Percentiles rank a stretch among this genome's conserved stretches.
Conservation (phyloP, 495 filamentous ascomycete species). For the Xylaria curta region DNA sequence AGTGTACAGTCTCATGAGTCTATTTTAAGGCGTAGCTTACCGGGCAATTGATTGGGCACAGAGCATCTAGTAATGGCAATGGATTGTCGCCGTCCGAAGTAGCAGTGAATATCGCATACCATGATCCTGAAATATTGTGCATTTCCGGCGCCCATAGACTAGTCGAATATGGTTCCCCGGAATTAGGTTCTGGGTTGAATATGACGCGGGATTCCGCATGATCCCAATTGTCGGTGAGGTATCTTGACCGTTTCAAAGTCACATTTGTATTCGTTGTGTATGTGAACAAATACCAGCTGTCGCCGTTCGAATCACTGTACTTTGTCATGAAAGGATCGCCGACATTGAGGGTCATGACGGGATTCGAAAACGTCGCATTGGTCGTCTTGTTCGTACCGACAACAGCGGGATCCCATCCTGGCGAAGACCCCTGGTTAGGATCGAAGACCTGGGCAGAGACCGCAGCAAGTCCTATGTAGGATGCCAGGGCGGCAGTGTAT, state of each 20-base stretch:
- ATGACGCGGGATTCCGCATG: slow-evolving; percentile 48
- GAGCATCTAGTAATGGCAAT: slow-evolving; percentile 37
- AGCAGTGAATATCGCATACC: slow-evolving; percentile 61
- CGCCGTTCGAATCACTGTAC: slow-evolving; percentile 35
- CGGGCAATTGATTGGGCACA: slow-evolving; percentile 47
- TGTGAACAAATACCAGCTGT: slow-evolving; percentile 45
- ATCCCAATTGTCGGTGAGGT: slow-evolving; percentile 52
- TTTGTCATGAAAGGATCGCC: slow-evolving; percentile 38
- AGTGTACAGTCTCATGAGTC: not conserved
- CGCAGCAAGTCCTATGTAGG: slow-evolving; percentile 12
- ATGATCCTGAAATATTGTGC: slow-evolving; percentile 49
- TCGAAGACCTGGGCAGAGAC: slow-evolving; percentile 38
- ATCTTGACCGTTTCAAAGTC: slow-evolving; percentile 41
- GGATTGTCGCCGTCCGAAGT: slow-evolving; percentile 47
- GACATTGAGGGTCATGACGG: slow-evolving; percentile 41
- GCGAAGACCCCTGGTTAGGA: slow-evolving; percentile 33
- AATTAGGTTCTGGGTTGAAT: slow-evolving; percentile 45
- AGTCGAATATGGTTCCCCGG: slow-evolving; percentile 50
- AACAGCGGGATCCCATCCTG: slow-evolving; percentile 34
- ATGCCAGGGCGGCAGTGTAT: slow-evolving; percentile 26
- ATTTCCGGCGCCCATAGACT: slow-evolving; percentile 59
- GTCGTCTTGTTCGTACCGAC: slow-evolving; percentile 43
- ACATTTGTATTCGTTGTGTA: slow-evolving; percentile 42
- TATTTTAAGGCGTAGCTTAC: slow-evolving; percentile 25
- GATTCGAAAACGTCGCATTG: slow-evolving; percentile 44